Base-by-base conservation (phyloP, 208 protist genomes). In the Crithidia brevicula region DNA sequence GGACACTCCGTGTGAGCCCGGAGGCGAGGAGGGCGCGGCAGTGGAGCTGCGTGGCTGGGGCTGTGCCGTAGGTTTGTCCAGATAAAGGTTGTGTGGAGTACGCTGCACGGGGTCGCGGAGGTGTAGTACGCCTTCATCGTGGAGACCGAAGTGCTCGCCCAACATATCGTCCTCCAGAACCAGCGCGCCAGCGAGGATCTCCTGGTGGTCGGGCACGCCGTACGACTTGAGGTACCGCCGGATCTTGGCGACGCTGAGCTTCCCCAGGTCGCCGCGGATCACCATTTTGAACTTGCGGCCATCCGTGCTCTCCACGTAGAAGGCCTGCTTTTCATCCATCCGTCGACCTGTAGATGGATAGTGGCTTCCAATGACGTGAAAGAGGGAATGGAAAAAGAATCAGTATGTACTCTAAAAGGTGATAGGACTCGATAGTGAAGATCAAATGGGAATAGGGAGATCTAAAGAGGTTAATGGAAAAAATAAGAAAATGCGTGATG, bases 271-370 rank as follows among this genome's bases (percentile, higher is more conserved):
- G 18, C 89, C 89, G 42, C 82, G 76, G 43, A 95, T 93, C 46
- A 95, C 89, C 83, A 95, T 91, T 66, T 92, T 92, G 68, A 92
- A 93, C 58, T 82, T 88, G n/a, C 85, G 79, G 3, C 89, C 86
- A 79, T 95, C 89, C 3, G 51, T 62, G 40, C 79, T 71, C 64
- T 88, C 72, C 28, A 95, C 89, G 68, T 86, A 91, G 45, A 94
- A 94, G 16, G 63, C 59, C 61, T 87, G 75, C 61, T 88, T 89
- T 20, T 89, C 84, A 15, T 86, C 82, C 64, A 40, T 40, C 1
- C 15, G 10, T 40, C 0, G 15, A 40, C 15, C 1, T 0, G 0
- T 40, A 13, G 10, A 13, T 40, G 36, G 0, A 40, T 40, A n/a
- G n/a, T n/a, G n/a, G n/a, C n/a, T n/a, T n/a, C n/a, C n/a, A n/a